Base-by-base conservation (phyloP, 2,329 filamentous ascomycete genomes). In the Fusarium solani-melongenae region DNA sequence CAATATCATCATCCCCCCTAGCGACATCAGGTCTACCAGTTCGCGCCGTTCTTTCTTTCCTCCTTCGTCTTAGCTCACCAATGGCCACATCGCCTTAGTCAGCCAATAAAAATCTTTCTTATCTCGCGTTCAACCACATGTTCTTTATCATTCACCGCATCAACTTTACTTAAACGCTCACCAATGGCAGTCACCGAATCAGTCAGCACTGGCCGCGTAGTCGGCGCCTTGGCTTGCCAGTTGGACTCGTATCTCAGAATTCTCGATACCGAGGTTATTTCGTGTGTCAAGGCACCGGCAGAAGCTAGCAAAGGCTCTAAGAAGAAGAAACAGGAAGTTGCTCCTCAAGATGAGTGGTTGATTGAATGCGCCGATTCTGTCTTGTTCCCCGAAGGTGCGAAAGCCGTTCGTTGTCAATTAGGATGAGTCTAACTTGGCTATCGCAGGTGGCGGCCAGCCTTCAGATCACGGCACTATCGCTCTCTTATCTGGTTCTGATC, bases 341-440 rank as follows among this genome's bases (percentile, higher is more conserved):
- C 70, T 2, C 31, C 64, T 7, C 46, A 68, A 2, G 77, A 80
- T 17, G 64, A 65, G 39, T 81, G 80, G 80, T 49, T 80, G 3
- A 73, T 81, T 8, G 80, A 81, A 24, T 81, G 77, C 49, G 67
- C 71, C 2, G 79, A 81, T 12, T 81, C 79, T 5, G 76, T 81
- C 0, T 41, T 81, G 0, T 81, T 81, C 2, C 79, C 79, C 0
- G 79, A 81, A 71, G 79, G 79, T 76, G 33, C 12, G 27, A 29
- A 29, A 29, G 7, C 27, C 8, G 27, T 29, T 29, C 27, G 6
- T 29, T 9, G 27, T 9, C 27, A 29, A 9, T 29, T 7, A 29
- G 7, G 27, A 29, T 29, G 7, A 2, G 5, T 1, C 14, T 3
- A 17, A 53, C 66, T 67, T 10, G 64, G 34, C 2, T 29, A 1